phyloP scores from a whole-genome alignment of 192 early-diverging fungal species.

The Rhizoclosmatium globosum region DNA sequence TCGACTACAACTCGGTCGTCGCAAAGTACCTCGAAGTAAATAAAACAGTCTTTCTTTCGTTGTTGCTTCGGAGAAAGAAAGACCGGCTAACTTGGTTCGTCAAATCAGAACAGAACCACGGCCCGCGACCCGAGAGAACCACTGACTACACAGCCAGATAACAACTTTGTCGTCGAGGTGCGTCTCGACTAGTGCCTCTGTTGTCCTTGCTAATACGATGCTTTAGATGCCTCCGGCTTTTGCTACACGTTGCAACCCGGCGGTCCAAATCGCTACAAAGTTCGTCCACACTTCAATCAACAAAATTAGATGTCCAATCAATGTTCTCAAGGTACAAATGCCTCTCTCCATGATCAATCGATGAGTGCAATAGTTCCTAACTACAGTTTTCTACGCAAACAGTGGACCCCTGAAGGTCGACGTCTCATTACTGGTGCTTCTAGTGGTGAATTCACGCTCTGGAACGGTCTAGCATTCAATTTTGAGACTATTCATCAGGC shows the following conservation, averaged over 20 bases:
- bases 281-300: conserved; percentile 95
- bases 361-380: conserved; percentile 18
- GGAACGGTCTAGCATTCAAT: conserved; percentile 98
- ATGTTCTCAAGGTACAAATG: conserved; percentile 80
- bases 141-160: conserved; percentile 30
- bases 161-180: conserved; percentile 39
- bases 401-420: conserved; percentile 97
- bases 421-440: conserved; percentile 93
- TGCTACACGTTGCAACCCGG: conserved; percentile 71
- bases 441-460: conserved; percentile 94
- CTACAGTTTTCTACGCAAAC: neutral
- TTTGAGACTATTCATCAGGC: conserved; percentile 98
- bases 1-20: conserved; percentile 90
- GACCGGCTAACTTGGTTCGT: neutral
- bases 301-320: conserved; percentile 89
- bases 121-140: conserved; percentile 3
- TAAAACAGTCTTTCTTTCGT: neutral
- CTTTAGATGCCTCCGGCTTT: conserved; percentile 74
- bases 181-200: too few relatives aligned
- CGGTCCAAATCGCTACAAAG: conserved; percentile 81
- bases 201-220: neutral
- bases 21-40: conserved; percentile 79
- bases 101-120: conserved; percentile 19
- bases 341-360: neutral
- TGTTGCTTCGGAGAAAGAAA: neutral